These are phyloP conservation scores for Sorghum bicolor DNA, from an alignment of 176 grass and related monocot species.

Conservation along the genomic window Sorghum_bicolor_NCBIv3 NC_012872.2:64925001-64925500, in stretches of 20 bases:
- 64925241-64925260: conserved; percentile 32
- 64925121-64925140: neutral
- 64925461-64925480: conserved; percentile 32
- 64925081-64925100: neutral
- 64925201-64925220: conserved; percentile 31
- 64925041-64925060: neutral
- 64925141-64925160: neutral
- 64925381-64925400: conserved; percentile 45
- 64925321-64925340: neutral
- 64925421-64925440: conserved; percentile 54
- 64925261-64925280: conserved; percentile 48
- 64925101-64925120: neutral
- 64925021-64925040: neutral
- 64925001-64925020: neutral
- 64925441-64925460: conserved; percentile 58
- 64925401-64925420: conserved; percentile 21
- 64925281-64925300: conserved; percentile 43
- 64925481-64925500: conserved; percentile 55
- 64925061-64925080: neutral
- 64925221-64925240: conserved; percentile 34
- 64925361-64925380: conserved; percentile 57
- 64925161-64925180: neutral
- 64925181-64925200: conserved; percentile 42
- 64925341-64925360: conserved; percentile 12
- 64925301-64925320: conserved; percentile 30